Percentiles rank a stretch among this genome's conserved stretches.
Evolutionary conservation across 495 filamentous ascomycete genomes (phyloP).

Genomic region (Elaphomyces granulatus): DNA sequence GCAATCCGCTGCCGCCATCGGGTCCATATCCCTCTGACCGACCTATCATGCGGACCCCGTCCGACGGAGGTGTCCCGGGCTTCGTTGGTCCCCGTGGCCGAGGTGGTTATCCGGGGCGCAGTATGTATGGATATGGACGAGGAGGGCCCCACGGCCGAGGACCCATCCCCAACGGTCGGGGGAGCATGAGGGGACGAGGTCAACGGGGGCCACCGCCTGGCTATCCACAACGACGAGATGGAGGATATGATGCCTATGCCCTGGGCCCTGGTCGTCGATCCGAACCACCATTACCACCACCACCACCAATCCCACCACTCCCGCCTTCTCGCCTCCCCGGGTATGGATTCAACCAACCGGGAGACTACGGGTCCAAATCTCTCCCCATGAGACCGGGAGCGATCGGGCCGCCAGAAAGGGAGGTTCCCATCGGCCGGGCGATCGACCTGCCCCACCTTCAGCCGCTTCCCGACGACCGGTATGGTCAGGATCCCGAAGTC

Average conservation of each 20-base stretch:
- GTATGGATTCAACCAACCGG: conserved; percentile 1
- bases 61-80: conserved; percentile 37
- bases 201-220: conserved; percentile 41
- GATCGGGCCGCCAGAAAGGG: no score
- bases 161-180: conserved; percentile 16
- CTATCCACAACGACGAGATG: conserved; percentile 23
- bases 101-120: conserved; percentile 38
- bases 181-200: conserved; percentile 35
- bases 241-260: conserved; percentile 8
- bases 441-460: no score
- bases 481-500: no score
- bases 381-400: neutral
- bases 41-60: conserved; percentile 25
- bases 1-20: conserved; percentile 43
- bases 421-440: no score
- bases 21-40: conserved; percentile 25
- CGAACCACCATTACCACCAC: neutral
- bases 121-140: conserved; percentile 47
- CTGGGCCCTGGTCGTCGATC: conserved; percentile 2
- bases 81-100: conserved; percentile 31
- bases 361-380: conserved; percentile 5
- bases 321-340: conserved; percentile 4
- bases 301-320: no score
- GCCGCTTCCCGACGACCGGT: no score
- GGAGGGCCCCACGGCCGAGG: conserved; percentile 35